Evolutionary conservation across 768 basidiomycete species (phyloP).

Genomic region (Terana coerulea): DNA sequence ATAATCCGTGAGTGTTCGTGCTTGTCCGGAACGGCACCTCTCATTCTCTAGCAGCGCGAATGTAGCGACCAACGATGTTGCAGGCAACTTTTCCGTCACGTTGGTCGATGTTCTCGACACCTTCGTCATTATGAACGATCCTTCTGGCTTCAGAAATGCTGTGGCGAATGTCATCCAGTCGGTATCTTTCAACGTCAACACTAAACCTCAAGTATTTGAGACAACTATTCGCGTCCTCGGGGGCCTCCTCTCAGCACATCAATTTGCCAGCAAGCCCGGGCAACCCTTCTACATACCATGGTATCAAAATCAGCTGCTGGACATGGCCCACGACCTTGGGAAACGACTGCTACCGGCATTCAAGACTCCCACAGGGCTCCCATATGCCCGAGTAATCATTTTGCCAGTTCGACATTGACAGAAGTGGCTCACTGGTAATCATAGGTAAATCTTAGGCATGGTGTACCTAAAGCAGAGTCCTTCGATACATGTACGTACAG

Average conservation of each 20-base stretch:
- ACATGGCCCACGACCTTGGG: constrained; percentile 85
- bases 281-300: constrained; percentile 76
- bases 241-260: constrained; percentile 82
- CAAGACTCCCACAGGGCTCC: constrained; percentile 85
- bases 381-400: constrained; percentile 73
- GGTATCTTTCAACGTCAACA: constrained; percentile 91
- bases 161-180: constrained; percentile 76
- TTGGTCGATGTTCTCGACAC: constrained; percentile 84
- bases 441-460: constrained; percentile 81
- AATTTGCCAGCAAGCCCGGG: constrained; percentile 63
- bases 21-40: not conserved
- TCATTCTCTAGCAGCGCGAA: constrained; percentile 52
- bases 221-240: constrained; percentile 93
- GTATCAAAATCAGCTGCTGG: constrained; percentile 79
- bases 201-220: constrained; percentile 98
- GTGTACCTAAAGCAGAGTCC: constrained; percentile 72
- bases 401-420: constrained; percentile 11
- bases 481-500: constrained; percentile 73
- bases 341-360: constrained; percentile 87
- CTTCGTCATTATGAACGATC: constrained; percentile 82
- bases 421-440: constrained; percentile 1
- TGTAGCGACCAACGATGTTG: constrained; percentile 84
- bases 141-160: constrained; percentile 75
- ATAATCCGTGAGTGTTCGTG: constrained; percentile 58
- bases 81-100: constrained; percentile 88